These are phyloP conservation scores for Trametes meyenii DNA, from an alignment of 768 basidiomycete species.

Conservation along the genomic window DNA sequence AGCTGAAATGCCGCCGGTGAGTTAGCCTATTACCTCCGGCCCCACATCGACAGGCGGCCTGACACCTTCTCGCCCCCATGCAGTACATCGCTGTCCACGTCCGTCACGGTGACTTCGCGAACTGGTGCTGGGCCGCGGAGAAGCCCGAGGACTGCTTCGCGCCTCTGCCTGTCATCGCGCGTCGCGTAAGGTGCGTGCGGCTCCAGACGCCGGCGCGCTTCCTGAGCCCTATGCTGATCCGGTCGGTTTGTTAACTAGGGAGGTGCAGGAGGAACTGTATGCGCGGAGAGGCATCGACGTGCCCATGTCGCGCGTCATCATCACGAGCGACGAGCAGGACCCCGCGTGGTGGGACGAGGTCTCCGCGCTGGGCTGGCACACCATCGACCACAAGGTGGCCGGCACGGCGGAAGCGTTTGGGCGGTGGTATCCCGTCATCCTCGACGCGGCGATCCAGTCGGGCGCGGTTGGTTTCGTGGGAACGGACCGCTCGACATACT, in stretches of 20 bases:
- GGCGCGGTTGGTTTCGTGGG: constrained; percentile 70
- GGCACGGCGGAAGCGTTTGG: constrained; percentile 40
- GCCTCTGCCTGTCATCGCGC: constrained; percentile 37
- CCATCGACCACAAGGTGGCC: constrained; percentile 36
- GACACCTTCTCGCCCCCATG: not conserved
- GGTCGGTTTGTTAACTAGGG: constrained; percentile 26
- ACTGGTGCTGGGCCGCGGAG: constrained; percentile 37
- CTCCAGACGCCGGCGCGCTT: not conserved
- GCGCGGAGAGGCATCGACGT: constrained; percentile 35
- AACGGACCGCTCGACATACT: constrained; percentile 73
- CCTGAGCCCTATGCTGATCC: not conserved
- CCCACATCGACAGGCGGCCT: not conserved
- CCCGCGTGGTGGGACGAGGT: constrained; percentile 43
- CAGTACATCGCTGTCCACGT: constrained; percentile 42
- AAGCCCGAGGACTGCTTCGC: constrained; percentile 42
- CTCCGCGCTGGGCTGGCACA: constrained; percentile 39
- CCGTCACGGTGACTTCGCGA: constrained; percentile 41
- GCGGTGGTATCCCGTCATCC: constrained; percentile 60
- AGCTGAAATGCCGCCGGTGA: constrained; percentile 37
- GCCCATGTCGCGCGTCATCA: constrained; percentile 38
- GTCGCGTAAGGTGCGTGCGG: constrained; percentile 32
- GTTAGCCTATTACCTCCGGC: constrained; percentile 5
- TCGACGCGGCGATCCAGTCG: constrained; percentile 75
- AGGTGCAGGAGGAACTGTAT: constrained; percentile 42
- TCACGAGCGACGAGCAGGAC: constrained; percentile 48